These are phyloP conservation scores for Pachysandra terminalis DNA, from an alignment of 164 flowering plant genomes.

Conservation along the genomic window DNA sequence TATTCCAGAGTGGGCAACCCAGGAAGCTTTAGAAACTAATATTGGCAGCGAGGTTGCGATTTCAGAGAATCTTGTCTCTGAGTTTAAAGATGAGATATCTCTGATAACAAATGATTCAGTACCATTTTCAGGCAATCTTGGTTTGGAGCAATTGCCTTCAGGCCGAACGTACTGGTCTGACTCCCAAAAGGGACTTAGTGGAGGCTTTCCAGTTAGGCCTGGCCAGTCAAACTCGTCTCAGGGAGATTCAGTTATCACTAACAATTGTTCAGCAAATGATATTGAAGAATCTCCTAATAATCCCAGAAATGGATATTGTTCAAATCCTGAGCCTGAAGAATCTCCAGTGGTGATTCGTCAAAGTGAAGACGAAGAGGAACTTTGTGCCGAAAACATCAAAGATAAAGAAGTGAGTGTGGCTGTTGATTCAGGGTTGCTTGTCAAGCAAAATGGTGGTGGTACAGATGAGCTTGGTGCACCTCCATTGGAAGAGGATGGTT, in stretches of 20 bases:
- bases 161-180: slow-evolving; percentile 51
- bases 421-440: neutral
- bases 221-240: slow-evolving; percentile 17
- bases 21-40: slow-evolving; percentile 30
- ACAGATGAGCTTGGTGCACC: slow-evolving; percentile 1
- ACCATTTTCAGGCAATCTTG: slow-evolving; percentile 16
- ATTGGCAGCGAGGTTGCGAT: slow-evolving; percentile 14
- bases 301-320: slow-evolving; percentile 3
- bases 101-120: slow-evolving; percentile 2
- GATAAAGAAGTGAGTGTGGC: neutral
- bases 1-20: slow-evolving; percentile 65
- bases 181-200: slow-evolving; percentile 31
- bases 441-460: slow-evolving; percentile 12
- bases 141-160: slow-evolving; percentile 32
- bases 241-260: neutral
- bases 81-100: slow-evolving; percentile 16
- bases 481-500: slow-evolving; percentile 6
- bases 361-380: too few species aligned
- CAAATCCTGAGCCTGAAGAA: slow-evolving; percentile 3
- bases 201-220: slow-evolving; percentile 18
- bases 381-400: neutral
- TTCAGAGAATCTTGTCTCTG: slow-evolving; percentile 28
- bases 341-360: too few species aligned
- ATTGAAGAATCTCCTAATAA: slow-evolving; percentile 6
- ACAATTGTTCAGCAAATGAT: slow-evolving; percentile 7